These are phyloP conservation scores for Ramularia collo-cygni DNA, from an alignment of 2,329 filamentous ascomycete species.

Conservation along the genomic window DNA sequence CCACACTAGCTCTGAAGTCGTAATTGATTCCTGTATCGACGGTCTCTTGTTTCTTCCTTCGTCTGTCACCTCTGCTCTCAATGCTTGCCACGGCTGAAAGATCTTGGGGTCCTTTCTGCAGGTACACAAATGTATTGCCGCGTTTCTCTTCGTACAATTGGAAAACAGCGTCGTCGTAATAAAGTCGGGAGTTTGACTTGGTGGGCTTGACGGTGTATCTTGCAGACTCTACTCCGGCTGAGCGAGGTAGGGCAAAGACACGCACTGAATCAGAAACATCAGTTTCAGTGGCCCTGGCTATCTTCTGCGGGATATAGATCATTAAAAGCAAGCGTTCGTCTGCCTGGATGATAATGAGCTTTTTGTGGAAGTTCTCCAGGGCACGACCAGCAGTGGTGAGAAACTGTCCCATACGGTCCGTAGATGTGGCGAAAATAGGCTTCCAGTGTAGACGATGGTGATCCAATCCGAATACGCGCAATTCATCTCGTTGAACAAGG, in stretches of 20 bases:
- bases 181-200: conserved; percentile 1
- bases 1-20: conserved; percentile 6
- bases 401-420: conserved; percentile 5
- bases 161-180: conserved; percentile 2
- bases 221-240: background rate
- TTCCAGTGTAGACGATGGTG: conserved; percentile 3
- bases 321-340: conserved; percentile 5
- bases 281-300: conserved; percentile 1
- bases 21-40: background rate
- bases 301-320: conserved; percentile 5
- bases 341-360: conserved; percentile 3
- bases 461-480: conserved; percentile 1
- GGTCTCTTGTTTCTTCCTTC: conserved; percentile 1
- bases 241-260: conserved; percentile 5
- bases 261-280: conserved; percentile 2
- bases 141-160: conserved; percentile 5
- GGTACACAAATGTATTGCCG: conserved; percentile 2
- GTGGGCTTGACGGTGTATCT: conserved; percentile 2
- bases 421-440: conserved; percentile 2
- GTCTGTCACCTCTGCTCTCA: background rate
- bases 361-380: conserved; percentile 5
- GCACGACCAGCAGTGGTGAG: background rate
- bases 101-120: conserved; percentile 1
- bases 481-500: background rate
- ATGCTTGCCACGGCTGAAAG: background rate